These are phyloP conservation scores for Entrophospora sp. DNA, from an alignment of 192 early-diverging fungal genomes.

Conservation along the genomic window DNA sequence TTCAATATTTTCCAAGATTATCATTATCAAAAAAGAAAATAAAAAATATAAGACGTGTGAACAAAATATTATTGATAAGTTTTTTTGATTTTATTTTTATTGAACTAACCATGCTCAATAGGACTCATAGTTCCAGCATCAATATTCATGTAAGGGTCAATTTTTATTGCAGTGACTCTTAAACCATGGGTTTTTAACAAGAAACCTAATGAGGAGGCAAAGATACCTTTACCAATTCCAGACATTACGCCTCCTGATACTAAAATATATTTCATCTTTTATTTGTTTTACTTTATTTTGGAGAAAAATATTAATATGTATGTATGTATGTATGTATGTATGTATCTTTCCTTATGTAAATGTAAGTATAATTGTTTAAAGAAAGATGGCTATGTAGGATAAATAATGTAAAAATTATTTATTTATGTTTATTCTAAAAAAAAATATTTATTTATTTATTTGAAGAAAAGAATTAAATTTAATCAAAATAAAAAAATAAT, in stretches of 20 bases:
- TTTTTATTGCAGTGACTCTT: slow-evolving; percentile 94
- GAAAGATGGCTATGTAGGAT: no score
- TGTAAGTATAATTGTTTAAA: no score
- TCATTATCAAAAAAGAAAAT: no score
- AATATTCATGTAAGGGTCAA: slow-evolving; percentile 98
- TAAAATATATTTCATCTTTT: slow-evolving; percentile 76
- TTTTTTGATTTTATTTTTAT: no score
- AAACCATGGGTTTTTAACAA: slow-evolving; percentile 87
- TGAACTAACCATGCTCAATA: slow-evolving; percentile 82
- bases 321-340: not conserved
- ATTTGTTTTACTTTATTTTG: not conserved
- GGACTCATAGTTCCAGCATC: slow-evolving; percentile 95
- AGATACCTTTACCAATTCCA: slow-evolving; percentile 97
- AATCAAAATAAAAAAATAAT: not conserved
- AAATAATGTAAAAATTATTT: no score
- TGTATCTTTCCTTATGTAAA: no score
- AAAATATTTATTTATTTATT: no score
- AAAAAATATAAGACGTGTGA: no score
- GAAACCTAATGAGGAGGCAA: slow-evolving; percentile 93
- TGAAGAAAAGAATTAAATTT: not conserved
- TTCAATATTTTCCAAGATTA: no score
- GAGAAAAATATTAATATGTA: not conserved
- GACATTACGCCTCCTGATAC: slow-evolving; percentile 98
- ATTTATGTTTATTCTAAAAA: no score
- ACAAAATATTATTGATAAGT: no score